Conservation (phyloP, 345 rosid species). For the Pseudoturritis turrita region DNA sequence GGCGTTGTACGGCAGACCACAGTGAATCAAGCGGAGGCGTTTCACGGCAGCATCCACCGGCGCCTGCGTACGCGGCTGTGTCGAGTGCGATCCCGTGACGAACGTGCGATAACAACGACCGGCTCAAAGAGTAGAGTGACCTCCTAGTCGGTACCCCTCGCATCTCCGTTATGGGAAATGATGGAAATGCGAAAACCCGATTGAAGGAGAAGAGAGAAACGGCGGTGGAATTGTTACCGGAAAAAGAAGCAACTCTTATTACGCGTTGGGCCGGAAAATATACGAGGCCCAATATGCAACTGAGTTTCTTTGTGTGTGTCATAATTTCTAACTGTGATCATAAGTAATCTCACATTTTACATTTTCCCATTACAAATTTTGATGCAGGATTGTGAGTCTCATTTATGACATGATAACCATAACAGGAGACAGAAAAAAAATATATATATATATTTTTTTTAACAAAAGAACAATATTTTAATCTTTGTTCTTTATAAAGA, state of each 20-base stretch:
- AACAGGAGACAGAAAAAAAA: not conserved
- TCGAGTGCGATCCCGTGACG: not conserved
- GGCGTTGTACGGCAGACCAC: slow-evolving; percentile 57
- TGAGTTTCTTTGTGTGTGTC: too few relatives aligned
- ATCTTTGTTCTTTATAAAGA: too few relatives aligned
- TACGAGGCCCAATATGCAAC: not conserved
- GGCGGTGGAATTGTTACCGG: slow-evolving; percentile 9
- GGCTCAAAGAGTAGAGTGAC: slow-evolving; percentile 19
- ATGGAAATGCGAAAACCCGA: not conserved
- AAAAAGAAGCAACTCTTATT: not conserved
- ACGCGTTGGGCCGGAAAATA: not conserved
- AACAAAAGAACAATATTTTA: too few relatives aligned
- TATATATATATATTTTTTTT: not conserved
- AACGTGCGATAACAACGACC: slow-evolving; percentile 6
- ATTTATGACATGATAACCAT: slow-evolving; percentile 20
- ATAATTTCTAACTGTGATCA: too few relatives aligned
- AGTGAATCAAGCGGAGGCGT: slow-evolving; percentile 32
- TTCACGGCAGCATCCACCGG: slow-evolving; percentile 1
- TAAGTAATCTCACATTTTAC: not conserved
- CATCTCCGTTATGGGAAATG: slow-evolving; percentile 1
- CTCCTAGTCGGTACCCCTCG: slow-evolving; percentile 20
- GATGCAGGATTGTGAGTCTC: not conserved
- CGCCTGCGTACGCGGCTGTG: not conserved
- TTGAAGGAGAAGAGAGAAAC: not conserved
- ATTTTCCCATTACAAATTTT: not conserved